Evolutionary conservation across 2,329 filamentous ascomycete genomes (phyloP), one percentile per base, ranked within the genome.

Genomic region (Trichoderma polysporum): DNA sequence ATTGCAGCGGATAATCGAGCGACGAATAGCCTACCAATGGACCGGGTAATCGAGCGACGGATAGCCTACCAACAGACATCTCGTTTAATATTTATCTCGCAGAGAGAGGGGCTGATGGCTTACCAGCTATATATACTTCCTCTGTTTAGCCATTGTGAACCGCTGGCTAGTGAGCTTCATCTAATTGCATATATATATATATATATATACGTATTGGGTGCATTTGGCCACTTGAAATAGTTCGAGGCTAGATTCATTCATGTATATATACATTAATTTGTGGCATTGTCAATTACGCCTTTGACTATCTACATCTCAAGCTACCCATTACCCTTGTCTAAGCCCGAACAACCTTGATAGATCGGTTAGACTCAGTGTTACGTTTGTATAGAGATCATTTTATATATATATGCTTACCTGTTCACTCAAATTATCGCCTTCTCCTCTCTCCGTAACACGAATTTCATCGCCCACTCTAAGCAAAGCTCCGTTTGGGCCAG

Each of bases 401-500:
- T 25, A 15, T 45, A 10, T n/a, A 19, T 10, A 22, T 25, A 15
- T 12, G 50, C 58, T 53, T 53, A 31, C 47, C 27, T 62, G 35
- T 10, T 62, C 31, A 22, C 22, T 39, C 59, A 53, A 13, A 5
- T 15, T 56, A 8, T 64, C 50, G 13, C 39, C 47, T 6, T 31
- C 27, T 27, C 57, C 57, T 17, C 66, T 69, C 49, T 68, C 50
- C 8, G 56, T 68, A 17, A 70, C 59, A 17, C 53, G 52, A 22
- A 69, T 47, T 45, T 66, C 67, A 71, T 84, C 70, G 1, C 69
- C 70, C 8, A 71, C 70, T 29, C 69, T 47, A 9, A 71, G 39
- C 3, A 65, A 66, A 2, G 60, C 68, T 12, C 70, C 70, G n/a
- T 66, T 69, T 15, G 70, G 69, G 12, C 67, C 68, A 12, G 66